Percentiles rank a stretch among this genome's conserved stretches.
These are phyloP conservation scores for Clohesyomyces aquaticus DNA, from an alignment of 495 filamentous ascomycete species.

Conservation along the genomic window DNA sequence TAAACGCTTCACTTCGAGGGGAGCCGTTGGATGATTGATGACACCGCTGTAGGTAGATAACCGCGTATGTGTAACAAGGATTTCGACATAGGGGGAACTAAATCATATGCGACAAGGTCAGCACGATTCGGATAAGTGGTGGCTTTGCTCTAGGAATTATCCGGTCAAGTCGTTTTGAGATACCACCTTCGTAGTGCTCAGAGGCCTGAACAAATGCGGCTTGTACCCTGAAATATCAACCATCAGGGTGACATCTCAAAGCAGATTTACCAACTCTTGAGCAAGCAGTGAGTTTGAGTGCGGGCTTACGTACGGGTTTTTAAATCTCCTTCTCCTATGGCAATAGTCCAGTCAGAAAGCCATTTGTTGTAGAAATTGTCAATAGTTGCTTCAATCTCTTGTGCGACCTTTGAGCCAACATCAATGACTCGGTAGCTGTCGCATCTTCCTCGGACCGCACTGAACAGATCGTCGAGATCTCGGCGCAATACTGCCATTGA, in stretches of 20 bases:
- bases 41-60: conserved; percentile 73
- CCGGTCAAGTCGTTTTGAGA: no score
- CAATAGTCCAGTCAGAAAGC: conserved; percentile 63
- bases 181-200: no score
- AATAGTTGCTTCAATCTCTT: conserved; percentile 64
- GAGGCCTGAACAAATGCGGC: no score
- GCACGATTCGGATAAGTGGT: no score
- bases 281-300: no score
- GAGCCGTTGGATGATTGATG: conserved; percentile 74
- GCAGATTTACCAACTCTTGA: no score
- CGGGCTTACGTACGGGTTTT: conserved; percentile 63
- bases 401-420: conserved; percentile 59
- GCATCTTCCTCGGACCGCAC: conserved; percentile 63
- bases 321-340: conserved; percentile 62
- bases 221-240: no score
- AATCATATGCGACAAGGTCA: no score
- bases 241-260: no score
- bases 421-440: conserved; percentile 58
- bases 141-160: no score
- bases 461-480: conserved; percentile 66
- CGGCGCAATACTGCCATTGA: conserved; percentile 69
- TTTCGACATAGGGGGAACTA: conserved; percentile 78
- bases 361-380: conserved; percentile 65
- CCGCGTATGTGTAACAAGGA: conserved; percentile 71
- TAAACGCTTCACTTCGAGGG: conserved; percentile 69